These are phyloP conservation scores for Phytophthora megakarya DNA, from an alignment of 352 stramenopile genomes.

Conservation along the genomic window DNA sequence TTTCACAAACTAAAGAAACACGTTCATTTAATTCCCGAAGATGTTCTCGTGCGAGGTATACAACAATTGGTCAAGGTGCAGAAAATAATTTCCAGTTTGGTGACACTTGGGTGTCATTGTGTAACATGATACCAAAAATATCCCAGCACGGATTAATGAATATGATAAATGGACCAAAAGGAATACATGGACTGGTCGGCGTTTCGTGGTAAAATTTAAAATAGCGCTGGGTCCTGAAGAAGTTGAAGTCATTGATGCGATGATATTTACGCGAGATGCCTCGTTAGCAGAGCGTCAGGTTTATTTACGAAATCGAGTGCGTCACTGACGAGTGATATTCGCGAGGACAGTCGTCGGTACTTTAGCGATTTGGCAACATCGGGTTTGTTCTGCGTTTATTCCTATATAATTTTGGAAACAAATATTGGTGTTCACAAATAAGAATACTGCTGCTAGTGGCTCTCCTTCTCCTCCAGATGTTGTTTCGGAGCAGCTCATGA, in stretches of 20 bases:
- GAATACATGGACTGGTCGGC: constrained; percentile 12
- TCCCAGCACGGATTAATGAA: background rate
- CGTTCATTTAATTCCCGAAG: constrained; percentile 1
- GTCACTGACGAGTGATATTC: background rate
- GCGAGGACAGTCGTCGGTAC: background rate
- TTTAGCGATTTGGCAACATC: constrained; percentile 1
- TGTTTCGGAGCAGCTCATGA: constrained; percentile 6
- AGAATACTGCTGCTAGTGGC: background rate
- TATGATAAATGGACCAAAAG: constrained; percentile 5
- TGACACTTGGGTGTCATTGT: constrained; percentile 5
- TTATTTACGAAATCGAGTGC: constrained; percentile 2
- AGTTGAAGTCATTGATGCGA: constrained; percentile 15
- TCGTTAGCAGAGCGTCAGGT: background rate
- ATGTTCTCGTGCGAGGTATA: background rate
- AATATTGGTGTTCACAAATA: background rate
- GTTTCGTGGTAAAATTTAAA: constrained; percentile 10
- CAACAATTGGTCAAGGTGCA: background rate
- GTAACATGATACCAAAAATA: constrained; percentile 3
- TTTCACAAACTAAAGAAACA: constrained; percentile 5
- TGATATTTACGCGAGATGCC: constrained; percentile 1
- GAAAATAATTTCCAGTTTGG: constrained; percentile 4
- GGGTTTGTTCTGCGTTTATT: constrained; percentile 11
- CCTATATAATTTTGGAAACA: background rate
- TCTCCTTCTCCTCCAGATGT: background rate
- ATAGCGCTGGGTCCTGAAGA: constrained; percentile 3